Conservation (phyloP, 306 rosid genomes). For the Vigna reflexopilosa region DNA sequence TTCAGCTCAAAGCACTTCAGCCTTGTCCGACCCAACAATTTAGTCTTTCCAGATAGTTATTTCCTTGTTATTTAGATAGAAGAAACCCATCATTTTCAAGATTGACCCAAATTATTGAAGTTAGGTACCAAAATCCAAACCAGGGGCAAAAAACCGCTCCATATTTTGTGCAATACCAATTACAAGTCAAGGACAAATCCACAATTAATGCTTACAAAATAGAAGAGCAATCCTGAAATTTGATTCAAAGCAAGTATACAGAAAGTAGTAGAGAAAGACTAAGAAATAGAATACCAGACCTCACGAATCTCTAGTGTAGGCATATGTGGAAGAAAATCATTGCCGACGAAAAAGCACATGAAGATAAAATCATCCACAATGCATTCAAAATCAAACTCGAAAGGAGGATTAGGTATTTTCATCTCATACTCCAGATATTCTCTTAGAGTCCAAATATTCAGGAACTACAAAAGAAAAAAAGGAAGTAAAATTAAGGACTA, state of each 20-base stretch:
- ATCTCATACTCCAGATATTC: conserved; percentile 91
- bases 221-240: conserved; percentile 8
- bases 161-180: background rate
- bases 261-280: conserved; percentile 13
- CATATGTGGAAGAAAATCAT: conserved; percentile 99
- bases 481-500: conserved; percentile 21
- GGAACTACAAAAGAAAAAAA: conserved; percentile 63
- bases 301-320: conserved; percentile 97
- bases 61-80: conserved; percentile 9
- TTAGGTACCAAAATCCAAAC: background rate
- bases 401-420: conserved; percentile 74
- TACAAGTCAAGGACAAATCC: conserved; percentile 10
- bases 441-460: conserved; percentile 92
- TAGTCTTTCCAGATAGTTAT: background rate
- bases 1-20: background rate
- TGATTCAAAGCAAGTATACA: background rate
- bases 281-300: conserved; percentile 54
- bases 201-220: background rate
- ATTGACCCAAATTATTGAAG: background rate
- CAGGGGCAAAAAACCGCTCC: background rate
- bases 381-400: conserved; percentile 81
- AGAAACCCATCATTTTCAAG: background rate
- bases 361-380: conserved; percentile 96
- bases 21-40: background rate
- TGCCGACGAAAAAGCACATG: conserved; percentile 95